Percentiles rank a stretch among this genome's conserved stretches.
phyloP scores from a whole-genome alignment of 371 early-diverging fungal species.

The Mucor lusitanicus region DNA sequence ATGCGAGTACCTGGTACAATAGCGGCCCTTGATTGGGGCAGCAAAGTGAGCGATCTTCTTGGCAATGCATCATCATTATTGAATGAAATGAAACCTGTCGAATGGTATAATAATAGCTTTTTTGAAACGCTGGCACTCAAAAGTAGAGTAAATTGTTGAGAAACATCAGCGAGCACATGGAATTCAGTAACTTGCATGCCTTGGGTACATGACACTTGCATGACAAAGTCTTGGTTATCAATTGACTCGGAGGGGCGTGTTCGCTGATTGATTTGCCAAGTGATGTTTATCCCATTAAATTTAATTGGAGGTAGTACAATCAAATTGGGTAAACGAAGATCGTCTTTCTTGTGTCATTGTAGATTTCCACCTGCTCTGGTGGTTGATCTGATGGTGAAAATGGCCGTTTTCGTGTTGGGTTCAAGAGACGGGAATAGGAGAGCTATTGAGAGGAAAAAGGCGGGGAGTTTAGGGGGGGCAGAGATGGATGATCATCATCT shows the following conservation, averaged over 20 bases:
- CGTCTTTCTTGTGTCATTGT: neutral
- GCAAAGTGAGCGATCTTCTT: too few species aligned
- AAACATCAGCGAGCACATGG: too few species aligned
- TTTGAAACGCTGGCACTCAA: too few species aligned
- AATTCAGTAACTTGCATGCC: too few species aligned
- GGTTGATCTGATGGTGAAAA: neutral
- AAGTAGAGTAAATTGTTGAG: too few species aligned
- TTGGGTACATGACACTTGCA: too few species aligned
- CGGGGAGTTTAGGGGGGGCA: neutral
- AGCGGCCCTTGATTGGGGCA: too few species aligned
- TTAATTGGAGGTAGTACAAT: neutral
- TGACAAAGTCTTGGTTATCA: neutral
- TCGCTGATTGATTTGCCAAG: constrained; percentile 1
- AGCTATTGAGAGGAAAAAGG: neutral
- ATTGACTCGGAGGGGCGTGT: neutral
- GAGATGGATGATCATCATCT: neutral
- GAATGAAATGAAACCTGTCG: too few species aligned
- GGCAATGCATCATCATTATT: too few species aligned
- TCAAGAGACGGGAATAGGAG: neutral
- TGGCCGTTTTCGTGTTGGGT: neutral
- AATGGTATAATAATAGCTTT: too few species aligned
- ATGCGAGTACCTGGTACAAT: too few species aligned
- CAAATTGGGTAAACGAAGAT: neutral
- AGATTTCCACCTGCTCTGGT: too few species aligned
- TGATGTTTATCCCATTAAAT: neutral